A percentile compares a stretch with the other conserved stretches of the same genome.
Conservation (phyloP, 2,329 filamentous ascomycete genomes). For the Diaporthe eres region DNA sequence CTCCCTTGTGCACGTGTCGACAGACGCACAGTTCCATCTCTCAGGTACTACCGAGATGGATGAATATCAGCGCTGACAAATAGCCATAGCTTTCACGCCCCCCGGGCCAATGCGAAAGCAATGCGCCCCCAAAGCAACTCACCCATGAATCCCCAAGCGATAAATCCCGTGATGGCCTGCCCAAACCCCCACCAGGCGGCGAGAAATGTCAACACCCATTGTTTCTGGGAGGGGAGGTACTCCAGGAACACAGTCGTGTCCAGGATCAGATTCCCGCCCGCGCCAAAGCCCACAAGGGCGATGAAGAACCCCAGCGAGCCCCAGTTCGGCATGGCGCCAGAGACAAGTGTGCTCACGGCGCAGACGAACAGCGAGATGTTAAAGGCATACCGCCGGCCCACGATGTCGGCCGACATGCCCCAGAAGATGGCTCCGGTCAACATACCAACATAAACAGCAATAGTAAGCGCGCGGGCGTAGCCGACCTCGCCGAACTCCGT, state of each 20-base stretch:
- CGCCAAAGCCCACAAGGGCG: conserved; percentile 74
- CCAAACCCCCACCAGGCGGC: conserved; percentile 68
- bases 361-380: conserved; percentile 76
- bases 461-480: conserved; percentile 70
- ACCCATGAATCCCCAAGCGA: conserved; percentile 65
- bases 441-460: conserved; percentile 72
- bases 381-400: conserved; percentile 78
- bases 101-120: not conserved
- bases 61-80: conserved; percentile 7
- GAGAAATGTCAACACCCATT: conserved; percentile 76
- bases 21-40: conserved; percentile 58
- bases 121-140: conserved; percentile 42
- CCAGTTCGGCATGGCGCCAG: conserved; percentile 78
- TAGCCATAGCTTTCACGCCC: not conserved
- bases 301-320: conserved; percentile 74
- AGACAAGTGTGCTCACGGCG: conserved; percentile 69
- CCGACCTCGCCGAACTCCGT: conserved; percentile 70
- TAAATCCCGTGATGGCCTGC: conserved; percentile 61
- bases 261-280: conserved; percentile 74
- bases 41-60: conserved; percentile 49
- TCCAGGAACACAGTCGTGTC: conserved; percentile 69
- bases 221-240: conserved; percentile 64
- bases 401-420: conserved; percentile 77
- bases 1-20: conserved; percentile 55
- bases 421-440: conserved; percentile 74